Conservation (phyloP, 2,329 filamentous ascomycete genomes). For the Aspergillus sp. region DNA sequence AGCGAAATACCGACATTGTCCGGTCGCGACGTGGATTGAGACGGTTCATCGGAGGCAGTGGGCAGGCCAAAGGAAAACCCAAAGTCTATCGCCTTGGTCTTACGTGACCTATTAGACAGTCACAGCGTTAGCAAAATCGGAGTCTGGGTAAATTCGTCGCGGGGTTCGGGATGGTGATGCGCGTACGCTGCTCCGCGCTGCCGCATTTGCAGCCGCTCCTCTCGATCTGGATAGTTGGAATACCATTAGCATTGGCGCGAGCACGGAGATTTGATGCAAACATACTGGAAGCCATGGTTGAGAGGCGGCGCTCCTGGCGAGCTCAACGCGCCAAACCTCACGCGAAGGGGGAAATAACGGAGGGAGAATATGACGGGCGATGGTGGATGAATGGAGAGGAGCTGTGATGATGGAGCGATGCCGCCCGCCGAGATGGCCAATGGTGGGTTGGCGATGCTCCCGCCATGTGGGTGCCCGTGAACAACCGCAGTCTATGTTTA, state of each 20-base stretch:
- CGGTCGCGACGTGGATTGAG: conserved; percentile 31
- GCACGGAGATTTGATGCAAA: background rate
- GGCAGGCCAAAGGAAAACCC: conserved; percentile 50
- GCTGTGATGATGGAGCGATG: conserved; percentile 12
- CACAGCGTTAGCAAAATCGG: conserved; percentile 24
- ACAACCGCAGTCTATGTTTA: conserved; percentile 1
- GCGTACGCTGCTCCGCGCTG: conserved; percentile 59
- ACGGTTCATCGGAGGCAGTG: conserved; percentile 19
- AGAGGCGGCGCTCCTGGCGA: conserved; percentile 32
- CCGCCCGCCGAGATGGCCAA: conserved; percentile 3
- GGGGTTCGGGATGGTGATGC: conserved; percentile 25
- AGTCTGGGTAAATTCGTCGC: conserved; percentile 18
- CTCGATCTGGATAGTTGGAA: conserved; percentile 44
- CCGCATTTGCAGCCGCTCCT: conserved; percentile 59
- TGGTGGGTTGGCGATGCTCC: background rate
- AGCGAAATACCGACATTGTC: conserved; percentile 20
- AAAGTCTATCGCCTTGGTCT: conserved; percentile 52
- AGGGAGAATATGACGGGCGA: conserved; percentile 6
- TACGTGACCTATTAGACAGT: conserved; percentile 45
- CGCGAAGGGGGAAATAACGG: conserved; percentile 12
- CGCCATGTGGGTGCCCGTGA: background rate
- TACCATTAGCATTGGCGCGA: conserved; percentile 4
- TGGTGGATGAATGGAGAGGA: conserved; percentile 10
- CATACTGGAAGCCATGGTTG: conserved; percentile 44
- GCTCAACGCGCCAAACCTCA: conserved; percentile 33